These are phyloP conservation scores for Vigna mungo DNA, from an alignment of 306 rosid genomes.

Conservation along the genomic window DNA sequence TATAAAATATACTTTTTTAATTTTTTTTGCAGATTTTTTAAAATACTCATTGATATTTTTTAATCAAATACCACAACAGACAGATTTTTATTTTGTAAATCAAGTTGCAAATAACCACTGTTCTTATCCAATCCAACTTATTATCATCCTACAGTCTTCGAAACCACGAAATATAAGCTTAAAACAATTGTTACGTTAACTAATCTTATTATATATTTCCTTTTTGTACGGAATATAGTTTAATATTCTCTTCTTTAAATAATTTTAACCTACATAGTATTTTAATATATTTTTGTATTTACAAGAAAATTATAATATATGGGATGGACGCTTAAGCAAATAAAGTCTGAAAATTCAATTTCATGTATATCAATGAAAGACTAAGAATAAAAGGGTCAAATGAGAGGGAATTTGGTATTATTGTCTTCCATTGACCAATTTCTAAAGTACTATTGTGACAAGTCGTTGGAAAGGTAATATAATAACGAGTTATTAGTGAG, in stretches of 20 bases:
- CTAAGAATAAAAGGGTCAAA: neutral
- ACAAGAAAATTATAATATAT: neutral
- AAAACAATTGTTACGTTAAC: neutral
- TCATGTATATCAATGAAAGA: neutral
- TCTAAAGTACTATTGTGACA: neutral
- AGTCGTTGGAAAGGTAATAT: neutral
- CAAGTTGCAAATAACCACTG: too few relatives aligned
- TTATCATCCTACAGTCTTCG: too few relatives aligned
- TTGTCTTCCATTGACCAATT: neutral
- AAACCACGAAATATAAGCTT: too few relatives aligned
- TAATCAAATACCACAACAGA: too few relatives aligned
- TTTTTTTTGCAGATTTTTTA: too few relatives aligned
- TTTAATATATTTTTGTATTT: neutral
- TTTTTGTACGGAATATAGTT: neutral
- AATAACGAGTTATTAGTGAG: neutral
- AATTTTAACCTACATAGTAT: neutral
- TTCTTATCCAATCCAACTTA: too few relatives aligned
- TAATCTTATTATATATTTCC: neutral
- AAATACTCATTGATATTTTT: too few relatives aligned
- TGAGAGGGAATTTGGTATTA: neutral
- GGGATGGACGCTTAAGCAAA: neutral
- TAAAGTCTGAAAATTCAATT: neutral
- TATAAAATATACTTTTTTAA: too few relatives aligned
- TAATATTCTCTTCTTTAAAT: neutral
- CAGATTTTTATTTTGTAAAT: too few relatives aligned